Base-by-base conservation (phyloP, 306 rosid species). In the Quercus ilex region DNA sequence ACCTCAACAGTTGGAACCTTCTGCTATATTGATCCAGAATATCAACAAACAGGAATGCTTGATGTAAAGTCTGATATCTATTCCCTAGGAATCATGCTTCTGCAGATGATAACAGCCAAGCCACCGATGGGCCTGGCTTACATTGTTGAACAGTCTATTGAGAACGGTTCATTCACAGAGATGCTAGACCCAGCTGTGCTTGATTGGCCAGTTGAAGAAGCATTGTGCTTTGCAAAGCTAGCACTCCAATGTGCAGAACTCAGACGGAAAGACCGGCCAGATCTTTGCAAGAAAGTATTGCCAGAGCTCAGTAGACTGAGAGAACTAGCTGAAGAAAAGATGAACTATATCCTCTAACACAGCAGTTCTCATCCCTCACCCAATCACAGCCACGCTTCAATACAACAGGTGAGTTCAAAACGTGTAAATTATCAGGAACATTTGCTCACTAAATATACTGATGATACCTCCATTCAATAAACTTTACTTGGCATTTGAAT, bases 11-110 rank as follows among this genome's bases (percentile, higher is more conserved):
- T 98, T 0, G 99, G 99, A 83, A 93, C 98, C 5, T 95, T 92
- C 78, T 95, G 99, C 83, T 95, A 95, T n/a, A 95, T 95, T 14
- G 99, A 93, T 81, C 99, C 99, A 0, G 99, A 95, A 83, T 95
- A 95, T 41, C 46, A 41, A 41, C 46, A 41, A 41, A 41, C 46
- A 41, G 46, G 46, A 41, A 41, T 41, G 46, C 91, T 95, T 20
- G 97, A 98, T 0, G 98, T 93, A 18, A 93, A 93, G 84, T 95
- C 99, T 0, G 99, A 95, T 68, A 90, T 95, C n/a, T 95, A 95
- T 77, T 95, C 99, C 74, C 83, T 95, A 0, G 99, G 99, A 77
- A 90, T 95, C 82, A 30, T 95, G 67, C 87, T 90, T 70, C 85
- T 95, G 68, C 99, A 95, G 26, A 18, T 93, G 69, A 13, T 95